Evolutionary conservation across 768 basidiomycete genomes (phyloP).

Genomic region (Cytidiella melzeri): DNA sequence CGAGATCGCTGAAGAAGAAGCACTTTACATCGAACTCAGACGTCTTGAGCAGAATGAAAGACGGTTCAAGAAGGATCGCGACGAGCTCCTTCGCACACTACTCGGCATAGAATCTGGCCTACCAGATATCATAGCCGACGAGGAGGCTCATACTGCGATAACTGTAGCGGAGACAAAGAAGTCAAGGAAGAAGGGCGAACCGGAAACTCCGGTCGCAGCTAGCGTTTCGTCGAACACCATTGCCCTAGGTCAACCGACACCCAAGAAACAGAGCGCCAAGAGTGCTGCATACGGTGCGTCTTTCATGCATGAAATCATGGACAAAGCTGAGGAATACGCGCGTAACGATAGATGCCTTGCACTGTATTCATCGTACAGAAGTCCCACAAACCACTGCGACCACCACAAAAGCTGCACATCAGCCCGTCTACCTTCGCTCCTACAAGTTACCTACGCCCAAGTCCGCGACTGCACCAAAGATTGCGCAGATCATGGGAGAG

Average conservation of each 20-base stretch:
- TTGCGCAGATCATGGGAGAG: constrained; percentile 71
- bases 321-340: background rate
- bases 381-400: constrained; percentile 40
- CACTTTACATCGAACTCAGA: constrained; percentile 88
- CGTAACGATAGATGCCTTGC: constrained; percentile 44
- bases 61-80: constrained; percentile 80
- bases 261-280: constrained; percentile 43
- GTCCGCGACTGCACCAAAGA: constrained; percentile 63
- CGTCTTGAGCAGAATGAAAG: constrained; percentile 92
- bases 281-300: constrained; percentile 52
- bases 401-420: constrained; percentile 70
- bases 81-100: constrained; percentile 78
- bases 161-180: constrained; percentile 49
- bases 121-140: constrained; percentile 59
- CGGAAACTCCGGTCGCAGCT: constrained; percentile 29
- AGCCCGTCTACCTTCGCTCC: constrained; percentile 79
- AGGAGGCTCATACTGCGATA: constrained; percentile 49
- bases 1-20: constrained; percentile 93
- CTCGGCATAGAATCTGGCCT: constrained; percentile 86
- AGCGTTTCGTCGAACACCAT: constrained; percentile 25
- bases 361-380: constrained; percentile 73
- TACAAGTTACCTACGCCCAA: constrained; percentile 82
- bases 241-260: constrained; percentile 30
- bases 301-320: constrained; percentile 2
- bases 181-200: constrained; percentile 47